Evolutionary conservation across 495 filamentous ascomycete genomes (phyloP).

Genomic region (Geopyxis carbonaria): DNA sequence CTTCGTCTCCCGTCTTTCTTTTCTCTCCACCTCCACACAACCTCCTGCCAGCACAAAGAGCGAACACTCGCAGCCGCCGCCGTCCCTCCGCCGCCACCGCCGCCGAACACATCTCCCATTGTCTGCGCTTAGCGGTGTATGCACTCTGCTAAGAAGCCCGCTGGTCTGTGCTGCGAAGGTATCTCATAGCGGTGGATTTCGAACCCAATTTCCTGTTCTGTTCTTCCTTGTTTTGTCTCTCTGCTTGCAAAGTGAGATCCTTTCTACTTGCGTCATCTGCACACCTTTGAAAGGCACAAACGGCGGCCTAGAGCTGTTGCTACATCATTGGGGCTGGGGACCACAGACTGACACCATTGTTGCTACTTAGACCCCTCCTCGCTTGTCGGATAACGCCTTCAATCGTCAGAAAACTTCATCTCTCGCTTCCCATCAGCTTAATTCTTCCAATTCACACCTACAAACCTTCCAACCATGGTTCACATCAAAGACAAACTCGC

Average conservation of each 20-base stretch:
- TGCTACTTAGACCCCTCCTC: slow-evolving; percentile 5
- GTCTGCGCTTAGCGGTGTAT: slow-evolving; percentile 11
- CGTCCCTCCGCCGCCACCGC: neutral
- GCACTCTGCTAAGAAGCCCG: slow-evolving; percentile 24
- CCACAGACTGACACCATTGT: too few relatives aligned
- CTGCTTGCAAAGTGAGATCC: too few relatives aligned
- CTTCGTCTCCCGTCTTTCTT: neutral
- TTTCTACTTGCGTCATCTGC: too few relatives aligned
- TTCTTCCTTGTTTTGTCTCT: slow-evolving; percentile 3
- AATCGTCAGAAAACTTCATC: slow-evolving; percentile 1
- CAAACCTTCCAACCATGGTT: slow-evolving; percentile 16
- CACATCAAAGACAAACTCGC: slow-evolving; percentile 89
- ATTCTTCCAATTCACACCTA: neutral
- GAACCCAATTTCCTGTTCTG: neutral
- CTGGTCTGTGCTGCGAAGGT: slow-evolving; percentile 26
- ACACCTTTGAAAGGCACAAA: too few relatives aligned
- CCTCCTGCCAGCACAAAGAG: neutral
- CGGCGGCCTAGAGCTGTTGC: too few relatives aligned
- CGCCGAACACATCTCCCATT: neutral
- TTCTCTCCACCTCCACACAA: neutral
- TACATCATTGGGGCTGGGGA: too few relatives aligned
- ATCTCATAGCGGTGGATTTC: slow-evolving; percentile 14
- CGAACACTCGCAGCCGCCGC: neutral
- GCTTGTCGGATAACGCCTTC: slow-evolving; percentile 3
- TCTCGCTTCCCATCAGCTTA: neutral